phyloP scores from a whole-genome alignment of 108 stramenopile genomes.

The Conticribra guillardii region DNA sequence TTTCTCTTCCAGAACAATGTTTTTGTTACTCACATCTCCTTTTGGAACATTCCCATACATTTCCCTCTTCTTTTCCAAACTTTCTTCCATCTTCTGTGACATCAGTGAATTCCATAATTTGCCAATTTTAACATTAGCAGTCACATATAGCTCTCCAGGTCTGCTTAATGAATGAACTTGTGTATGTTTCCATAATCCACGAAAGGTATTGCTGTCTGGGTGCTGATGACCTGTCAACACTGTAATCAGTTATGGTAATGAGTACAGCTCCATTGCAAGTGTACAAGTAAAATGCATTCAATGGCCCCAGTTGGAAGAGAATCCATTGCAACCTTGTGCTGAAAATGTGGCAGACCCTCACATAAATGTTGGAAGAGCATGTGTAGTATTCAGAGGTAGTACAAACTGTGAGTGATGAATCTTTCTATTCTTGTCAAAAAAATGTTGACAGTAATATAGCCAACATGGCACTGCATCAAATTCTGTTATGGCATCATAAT shows the following conservation, averaged over 20 bases:
- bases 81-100: constrained; percentile 28
- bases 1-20: neutral
- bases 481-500: constrained; percentile 23
- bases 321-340: constrained; percentile 40
- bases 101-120: constrained; percentile 73
- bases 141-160: constrained; percentile 94
- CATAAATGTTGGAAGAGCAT: constrained; percentile 72
- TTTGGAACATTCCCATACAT: neutral
- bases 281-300: constrained; percentile 79
- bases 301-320: constrained; percentile 67
- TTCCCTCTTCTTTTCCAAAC: constrained; percentile 30
- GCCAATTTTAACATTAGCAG: constrained; percentile 97
- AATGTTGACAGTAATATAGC: neutral
- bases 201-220: constrained; percentile 82
- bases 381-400: constrained; percentile 75
- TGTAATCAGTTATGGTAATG: constrained; percentile 98
- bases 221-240: constrained; percentile 81
- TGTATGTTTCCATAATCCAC: constrained; percentile 89
- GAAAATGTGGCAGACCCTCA: constrained; percentile 44
- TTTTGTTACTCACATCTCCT: neutral
- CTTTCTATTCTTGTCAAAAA: constrained; percentile 19
- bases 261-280: constrained; percentile 83
- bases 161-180: constrained; percentile 83
- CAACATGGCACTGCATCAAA: neutral
- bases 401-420: constrained; percentile 81